These are phyloP conservation scores for Metarhizium album DNA, from an alignment of 2,329 filamentous ascomycete genomes.

Conservation along the genomic window DNA sequence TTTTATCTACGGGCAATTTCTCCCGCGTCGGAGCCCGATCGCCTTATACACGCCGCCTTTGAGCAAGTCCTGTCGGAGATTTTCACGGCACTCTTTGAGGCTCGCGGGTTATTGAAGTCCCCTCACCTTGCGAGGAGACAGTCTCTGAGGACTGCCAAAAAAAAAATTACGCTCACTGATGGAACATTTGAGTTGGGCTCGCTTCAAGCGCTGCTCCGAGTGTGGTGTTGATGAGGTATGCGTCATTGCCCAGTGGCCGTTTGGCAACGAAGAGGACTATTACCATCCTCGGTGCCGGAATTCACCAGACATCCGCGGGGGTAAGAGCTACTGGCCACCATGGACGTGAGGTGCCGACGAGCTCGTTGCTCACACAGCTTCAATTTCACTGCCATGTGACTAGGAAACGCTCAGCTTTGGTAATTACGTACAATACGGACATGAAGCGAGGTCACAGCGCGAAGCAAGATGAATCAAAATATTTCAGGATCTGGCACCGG, in stretches of 20 bases:
- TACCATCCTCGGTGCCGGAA: conserved; percentile 1
- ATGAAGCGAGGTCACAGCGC: no score
- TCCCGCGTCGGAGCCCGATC: neutral
- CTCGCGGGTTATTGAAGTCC: neutral
- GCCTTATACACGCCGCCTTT: neutral
- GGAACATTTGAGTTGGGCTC: neutral
- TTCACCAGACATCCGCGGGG: neutral
- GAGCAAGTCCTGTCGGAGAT: neutral
- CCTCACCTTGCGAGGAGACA: no score
- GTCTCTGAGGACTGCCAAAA: neutral
- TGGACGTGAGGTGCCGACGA: no score
- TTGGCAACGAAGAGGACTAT: neutral
- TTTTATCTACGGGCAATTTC: neutral
- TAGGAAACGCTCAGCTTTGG: no score
- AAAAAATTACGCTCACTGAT: neutral
- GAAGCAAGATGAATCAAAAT: no score
- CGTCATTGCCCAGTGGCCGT: conserved; percentile 1
- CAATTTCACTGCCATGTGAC: no score
- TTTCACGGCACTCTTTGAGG: neutral
- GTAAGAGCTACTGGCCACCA: conserved; percentile 1
- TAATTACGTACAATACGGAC: no score
- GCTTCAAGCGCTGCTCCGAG: neutral
- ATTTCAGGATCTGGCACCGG: no score
- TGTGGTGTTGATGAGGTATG: neutral
- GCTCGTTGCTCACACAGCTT: no score